Percentiles rank a stretch among this genome's conserved stretches.
Conservation (phyloP, 352 stramenopile genomes). For the Phytopythium helicoides region DNA sequence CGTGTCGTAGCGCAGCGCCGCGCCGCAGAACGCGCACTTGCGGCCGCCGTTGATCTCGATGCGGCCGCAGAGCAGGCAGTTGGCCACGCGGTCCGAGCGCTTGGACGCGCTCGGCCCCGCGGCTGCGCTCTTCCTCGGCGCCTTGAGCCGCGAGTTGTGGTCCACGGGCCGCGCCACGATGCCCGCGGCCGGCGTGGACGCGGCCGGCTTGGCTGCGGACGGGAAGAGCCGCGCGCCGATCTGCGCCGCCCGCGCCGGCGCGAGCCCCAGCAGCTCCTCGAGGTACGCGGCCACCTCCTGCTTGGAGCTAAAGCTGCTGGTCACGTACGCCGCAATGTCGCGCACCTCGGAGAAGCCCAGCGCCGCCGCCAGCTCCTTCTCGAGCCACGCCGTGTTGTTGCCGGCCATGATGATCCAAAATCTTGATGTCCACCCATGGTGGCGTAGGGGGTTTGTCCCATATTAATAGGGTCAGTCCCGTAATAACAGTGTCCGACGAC, state of each 20-base stretch:
- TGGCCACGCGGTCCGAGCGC: slow-evolving; percentile 52
- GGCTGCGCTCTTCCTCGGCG: slow-evolving; percentile 21
- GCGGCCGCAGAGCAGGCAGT: slow-evolving; percentile 63
- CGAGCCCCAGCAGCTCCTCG: slow-evolving; percentile 64
- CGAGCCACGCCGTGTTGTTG: slow-evolving; percentile 48
- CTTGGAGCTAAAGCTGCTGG: slow-evolving; percentile 39
- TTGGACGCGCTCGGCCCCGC: too few species aligned
- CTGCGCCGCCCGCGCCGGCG: slow-evolving; percentile 32
- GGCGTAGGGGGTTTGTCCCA: too few species aligned
- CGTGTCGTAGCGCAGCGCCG: slow-evolving; percentile 56
- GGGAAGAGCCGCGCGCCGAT: slow-evolving; percentile 53
- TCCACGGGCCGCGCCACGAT: slow-evolving; percentile 36
- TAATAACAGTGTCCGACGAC: too few species aligned
- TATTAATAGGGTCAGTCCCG: too few species aligned
- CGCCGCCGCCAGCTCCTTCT: slow-evolving; percentile 49
- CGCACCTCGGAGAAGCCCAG: slow-evolving; percentile 72
- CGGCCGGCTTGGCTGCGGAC: slow-evolving; percentile 5
- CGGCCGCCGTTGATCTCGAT: slow-evolving; percentile 64
- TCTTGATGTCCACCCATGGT: too few species aligned
- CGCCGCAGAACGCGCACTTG: slow-evolving; percentile 53
- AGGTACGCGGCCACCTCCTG: slow-evolving; percentile 56
- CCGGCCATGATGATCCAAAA: too few species aligned
- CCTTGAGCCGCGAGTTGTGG: slow-evolving; percentile 50
- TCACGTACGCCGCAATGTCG: slow-evolving; percentile 62
- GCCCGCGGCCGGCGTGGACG: slow-evolving; percentile 1